These are phyloP conservation scores for Cercospora sp. DNA, from an alignment of 2,329 filamentous ascomycete species.

Conservation along the genomic window DNA sequence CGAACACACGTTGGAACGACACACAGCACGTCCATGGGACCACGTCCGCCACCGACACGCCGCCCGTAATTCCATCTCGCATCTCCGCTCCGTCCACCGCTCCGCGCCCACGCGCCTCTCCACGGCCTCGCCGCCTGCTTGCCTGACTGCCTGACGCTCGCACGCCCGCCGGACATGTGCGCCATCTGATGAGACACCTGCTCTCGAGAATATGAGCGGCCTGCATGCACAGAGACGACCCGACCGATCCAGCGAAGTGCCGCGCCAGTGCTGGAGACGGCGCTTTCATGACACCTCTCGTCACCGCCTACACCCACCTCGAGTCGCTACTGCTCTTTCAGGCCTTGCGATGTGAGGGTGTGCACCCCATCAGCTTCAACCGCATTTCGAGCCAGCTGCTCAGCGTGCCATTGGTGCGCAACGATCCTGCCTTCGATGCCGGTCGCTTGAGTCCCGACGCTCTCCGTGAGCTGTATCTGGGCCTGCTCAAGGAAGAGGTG, in stretches of 20 bases:
- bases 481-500: conserved; percentile 73
- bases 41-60: background rate
- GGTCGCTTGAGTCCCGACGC: conserved; percentile 74
- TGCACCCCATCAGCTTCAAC: conserved; percentile 64
- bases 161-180: background rate
- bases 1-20: background rate
- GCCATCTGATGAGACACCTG: background rate
- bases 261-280: conserved; percentile 12
- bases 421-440: conserved; percentile 70
- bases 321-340: conserved; percentile 86
- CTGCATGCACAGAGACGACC: conserved; percentile 7
- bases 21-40: background rate
- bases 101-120: background rate
- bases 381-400: conserved; percentile 73
- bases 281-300: conserved; percentile 50
- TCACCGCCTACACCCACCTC: conserved; percentile 74
- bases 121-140: background rate
- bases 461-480: conserved; percentile 75
- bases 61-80: background rate
- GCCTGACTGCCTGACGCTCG: background rate
- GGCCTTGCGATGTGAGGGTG: conserved; percentile 68
- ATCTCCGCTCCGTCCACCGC: background rate
- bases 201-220: conserved; percentile 6
- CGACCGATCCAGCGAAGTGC: conserved; percentile 11
- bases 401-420: conserved; percentile 70